Evolutionary conservation across 2,329 filamentous ascomycete species (phyloP).

Genomic region (Ascocoryne sarcoides): DNA sequence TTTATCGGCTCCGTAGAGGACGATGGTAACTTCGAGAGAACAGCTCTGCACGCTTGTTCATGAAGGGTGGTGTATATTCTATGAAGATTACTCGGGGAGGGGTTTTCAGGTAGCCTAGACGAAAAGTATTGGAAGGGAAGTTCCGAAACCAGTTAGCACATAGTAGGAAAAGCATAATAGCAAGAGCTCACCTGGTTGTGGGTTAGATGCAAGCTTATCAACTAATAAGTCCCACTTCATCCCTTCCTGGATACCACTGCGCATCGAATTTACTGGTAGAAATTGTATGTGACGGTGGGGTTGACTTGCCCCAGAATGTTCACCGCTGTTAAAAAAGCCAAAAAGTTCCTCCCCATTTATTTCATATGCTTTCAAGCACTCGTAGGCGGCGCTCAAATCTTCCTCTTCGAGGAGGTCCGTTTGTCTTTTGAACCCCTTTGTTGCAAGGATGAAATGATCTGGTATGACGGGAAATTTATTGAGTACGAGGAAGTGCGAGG

Average conservation of each 20-base stretch:
- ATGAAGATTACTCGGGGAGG: conserved; percentile 17
- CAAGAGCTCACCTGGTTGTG: conserved; percentile 4
- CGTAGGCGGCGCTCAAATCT: conserved; percentile 53
- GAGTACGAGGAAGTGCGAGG: conserved; percentile 55
- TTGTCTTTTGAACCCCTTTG: conserved; percentile 54
- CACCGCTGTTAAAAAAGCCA: conserved; percentile 48
- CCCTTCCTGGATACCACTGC: conserved; percentile 32
- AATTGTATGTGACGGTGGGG: conserved; percentile 65
- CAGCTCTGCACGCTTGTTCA: conserved; percentile 12
- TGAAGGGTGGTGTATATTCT: conserved; percentile 20
- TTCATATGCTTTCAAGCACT: conserved; percentile 45
- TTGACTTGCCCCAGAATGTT: conserved; percentile 61
- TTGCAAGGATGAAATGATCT: conserved; percentile 64
- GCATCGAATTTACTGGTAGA: conserved; percentile 57
- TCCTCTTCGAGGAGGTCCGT: conserved; percentile 50
- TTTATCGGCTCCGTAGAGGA: background rate
- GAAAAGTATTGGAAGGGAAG: conserved; percentile 27
- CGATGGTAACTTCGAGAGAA: background rate
- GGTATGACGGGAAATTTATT: conserved; percentile 69
- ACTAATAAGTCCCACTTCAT: conserved; percentile 43
- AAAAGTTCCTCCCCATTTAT: conserved; percentile 35
- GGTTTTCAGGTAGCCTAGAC: conserved; percentile 11
- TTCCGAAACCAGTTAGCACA: conserved; percentile 1
- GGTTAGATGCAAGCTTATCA: conserved; percentile 28
- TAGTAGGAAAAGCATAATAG: background rate